A percentile compares a stretch with the other conserved stretches of the same genome.
These are phyloP conservation scores for Plasmodium berghei DNA, from an alignment of 169 alveolate genomes.

Conservation along the genomic window DNA sequence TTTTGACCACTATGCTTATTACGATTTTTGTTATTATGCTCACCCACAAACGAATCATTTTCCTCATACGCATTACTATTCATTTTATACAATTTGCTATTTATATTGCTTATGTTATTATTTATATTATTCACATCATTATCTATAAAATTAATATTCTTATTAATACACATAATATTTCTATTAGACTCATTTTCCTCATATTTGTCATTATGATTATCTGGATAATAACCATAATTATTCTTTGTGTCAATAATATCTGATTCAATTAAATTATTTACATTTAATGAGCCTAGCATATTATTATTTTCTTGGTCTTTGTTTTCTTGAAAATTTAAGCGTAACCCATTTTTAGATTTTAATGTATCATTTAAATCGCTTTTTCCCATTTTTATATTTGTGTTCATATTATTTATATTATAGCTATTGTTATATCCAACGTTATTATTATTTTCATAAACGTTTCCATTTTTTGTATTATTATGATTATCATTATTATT, in stretches of 20 bases:
- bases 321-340: constrained; percentile 25
- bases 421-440: constrained; percentile 15
- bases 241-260: constrained; percentile 58
- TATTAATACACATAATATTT: constrained; percentile 27
- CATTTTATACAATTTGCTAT: constrained; percentile 44
- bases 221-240: constrained; percentile 22
- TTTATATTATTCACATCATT: constrained; percentile 71
- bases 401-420: constrained; percentile 46
- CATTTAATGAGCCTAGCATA: constrained; percentile 48
- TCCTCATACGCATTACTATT: constrained; percentile 28
- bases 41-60: not conserved
- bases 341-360: constrained; percentile 12
- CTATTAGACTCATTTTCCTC: constrained; percentile 21
- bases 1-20: not conserved
- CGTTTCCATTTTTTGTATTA: not conserved
- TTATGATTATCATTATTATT: not conserved
- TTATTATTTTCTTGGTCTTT: constrained; percentile 21
- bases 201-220: constrained; percentile 8
- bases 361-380: constrained; percentile 45
- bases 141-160: constrained; percentile 62
- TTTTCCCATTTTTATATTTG: constrained; percentile 67
- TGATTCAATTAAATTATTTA: constrained; percentile 69
- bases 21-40: not conserved
- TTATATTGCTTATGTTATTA: constrained; percentile 54
- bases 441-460: constrained; percentile 3